Percentiles rank a stretch among this genome's conserved stretches.
Evolutionary conservation across 2,329 filamentous ascomycete genomes (phyloP).

Genomic region (Nemania diffusa): DNA sequence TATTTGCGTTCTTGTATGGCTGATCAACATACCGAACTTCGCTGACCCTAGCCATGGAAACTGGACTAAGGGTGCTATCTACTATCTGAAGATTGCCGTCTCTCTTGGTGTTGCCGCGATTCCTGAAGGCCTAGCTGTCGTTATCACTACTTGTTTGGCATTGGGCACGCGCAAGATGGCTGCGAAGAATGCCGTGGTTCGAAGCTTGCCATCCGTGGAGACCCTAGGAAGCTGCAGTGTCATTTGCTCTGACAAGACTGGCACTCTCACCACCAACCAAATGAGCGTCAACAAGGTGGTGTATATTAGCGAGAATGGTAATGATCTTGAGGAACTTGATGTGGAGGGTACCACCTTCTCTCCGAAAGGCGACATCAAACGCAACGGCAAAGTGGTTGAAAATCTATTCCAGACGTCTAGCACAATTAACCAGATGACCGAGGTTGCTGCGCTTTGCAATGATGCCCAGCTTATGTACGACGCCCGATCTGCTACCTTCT

Average conservation of each 20-base stretch:
- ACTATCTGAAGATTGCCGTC: constrained; percentile 99
- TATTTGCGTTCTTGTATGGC: constrained; percentile 95
- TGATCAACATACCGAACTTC: constrained; percentile 98
- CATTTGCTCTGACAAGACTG: constrained; percentile 99
- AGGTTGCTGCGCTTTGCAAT: constrained; percentile 84
- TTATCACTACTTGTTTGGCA: constrained; percentile 98
- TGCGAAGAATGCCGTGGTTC: constrained; percentile 95
- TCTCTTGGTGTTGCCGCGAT: constrained; percentile 98
- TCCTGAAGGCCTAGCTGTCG: constrained; percentile 94
- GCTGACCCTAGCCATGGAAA: constrained; percentile 91
- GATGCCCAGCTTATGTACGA: constrained; percentile 87
- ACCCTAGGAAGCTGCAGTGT: constrained; percentile 99
- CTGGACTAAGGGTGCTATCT: constrained; percentile 97
- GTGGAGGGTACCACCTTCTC: constrained; percentile 94
- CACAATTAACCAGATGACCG: constrained; percentile 81
- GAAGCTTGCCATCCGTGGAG: constrained; percentile 95
- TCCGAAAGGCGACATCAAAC: constrained; percentile 78
- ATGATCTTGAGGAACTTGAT: constrained; percentile 82
- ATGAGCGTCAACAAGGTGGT: constrained; percentile 98
- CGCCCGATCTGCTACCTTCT: constrained; percentile 75
- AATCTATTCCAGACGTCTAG: constrained; percentile 76
- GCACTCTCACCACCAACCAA: constrained; percentile 97
- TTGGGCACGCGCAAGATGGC: constrained; percentile 99
- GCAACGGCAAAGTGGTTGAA: constrained; percentile 72
- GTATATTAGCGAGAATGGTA: constrained; percentile 79